These are phyloP conservation scores for Vairimorpha ceranae DNA, from an alignment of 371 early-diverging fungal species.

Conservation along the genomic window DNA sequence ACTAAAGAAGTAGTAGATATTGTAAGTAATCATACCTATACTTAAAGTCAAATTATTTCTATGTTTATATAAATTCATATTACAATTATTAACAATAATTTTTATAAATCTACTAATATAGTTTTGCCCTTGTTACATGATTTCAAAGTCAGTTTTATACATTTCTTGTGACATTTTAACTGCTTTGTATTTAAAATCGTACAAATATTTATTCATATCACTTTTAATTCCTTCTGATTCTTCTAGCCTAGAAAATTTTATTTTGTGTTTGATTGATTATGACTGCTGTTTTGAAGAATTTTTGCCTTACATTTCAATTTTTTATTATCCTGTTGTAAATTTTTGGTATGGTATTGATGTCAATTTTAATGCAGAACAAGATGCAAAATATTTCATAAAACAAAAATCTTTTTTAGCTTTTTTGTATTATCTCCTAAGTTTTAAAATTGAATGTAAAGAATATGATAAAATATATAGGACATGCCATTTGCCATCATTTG, in stretches of 20 bases:
- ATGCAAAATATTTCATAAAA: background rate
- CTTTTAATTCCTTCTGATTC: background rate
- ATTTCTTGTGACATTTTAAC: background rate
- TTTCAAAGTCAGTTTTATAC: too few species aligned
- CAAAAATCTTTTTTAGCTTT: background rate
- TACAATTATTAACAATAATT: too few species aligned
- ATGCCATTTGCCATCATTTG: slow-evolving; percentile 16
- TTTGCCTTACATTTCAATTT: background rate
- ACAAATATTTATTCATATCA: background rate
- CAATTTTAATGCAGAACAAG: background rate
- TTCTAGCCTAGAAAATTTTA: background rate
- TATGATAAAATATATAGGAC: background rate
- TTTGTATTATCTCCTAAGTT: background rate
- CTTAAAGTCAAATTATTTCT: too few species aligned
- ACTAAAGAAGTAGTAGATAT: too few species aligned
- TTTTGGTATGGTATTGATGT: background rate
- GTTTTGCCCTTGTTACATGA: too few species aligned
- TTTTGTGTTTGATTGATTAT: background rate
- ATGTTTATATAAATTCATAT: too few species aligned
- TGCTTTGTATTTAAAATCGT: background rate
- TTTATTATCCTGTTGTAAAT: background rate
- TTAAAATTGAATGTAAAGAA: background rate
- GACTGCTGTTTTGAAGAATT: background rate
- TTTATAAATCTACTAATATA: too few species aligned
- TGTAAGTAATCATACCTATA: too few species aligned